These are phyloP conservation scores for Solanum stenotomum DNA, from an alignment of 257 asterid genomes.

Conservation along the genomic window DNA sequence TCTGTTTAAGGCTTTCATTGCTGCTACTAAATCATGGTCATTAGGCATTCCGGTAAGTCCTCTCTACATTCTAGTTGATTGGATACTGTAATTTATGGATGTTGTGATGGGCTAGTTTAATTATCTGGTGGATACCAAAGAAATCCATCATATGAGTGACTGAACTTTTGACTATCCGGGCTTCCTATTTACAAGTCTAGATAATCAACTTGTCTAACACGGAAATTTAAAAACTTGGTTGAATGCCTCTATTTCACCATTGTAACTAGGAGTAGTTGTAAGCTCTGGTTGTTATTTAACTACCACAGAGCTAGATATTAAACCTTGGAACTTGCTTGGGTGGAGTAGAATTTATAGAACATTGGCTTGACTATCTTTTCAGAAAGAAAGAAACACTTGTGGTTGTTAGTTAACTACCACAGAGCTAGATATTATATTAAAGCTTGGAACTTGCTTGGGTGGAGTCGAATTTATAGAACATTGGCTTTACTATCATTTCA, in stretches of 20 bases:
- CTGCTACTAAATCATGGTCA: constrained; percentile 84
- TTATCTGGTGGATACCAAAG: not conserved
- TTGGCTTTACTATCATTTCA: not conserved
- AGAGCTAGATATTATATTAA: not conserved
- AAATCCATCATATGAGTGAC: not conserved
- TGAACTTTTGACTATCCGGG: not conserved
- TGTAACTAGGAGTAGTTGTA: not conserved
- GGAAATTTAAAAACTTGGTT: not conserved
- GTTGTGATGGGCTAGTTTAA: not conserved
- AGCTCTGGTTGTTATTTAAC: not conserved
- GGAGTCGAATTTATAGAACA: not conserved
- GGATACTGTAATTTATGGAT: not conserved
- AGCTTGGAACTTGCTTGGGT: not conserved
- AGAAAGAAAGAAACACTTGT: not conserved
- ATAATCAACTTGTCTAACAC: not conserved
- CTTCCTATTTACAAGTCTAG: not conserved
- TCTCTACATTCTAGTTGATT: not conserved
- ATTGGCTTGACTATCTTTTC: not conserved
- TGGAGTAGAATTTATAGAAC: not conserved
- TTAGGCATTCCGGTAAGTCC: constrained; percentile 54
- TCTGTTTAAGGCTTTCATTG: constrained; percentile 42
- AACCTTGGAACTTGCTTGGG: not conserved
- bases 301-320: not conserved
- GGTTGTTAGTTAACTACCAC: not conserved
- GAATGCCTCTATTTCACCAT: not conserved